These are phyloP conservation scores for Phellopilus nigrolimitatus DNA, from an alignment of 1,284 basidiomycete species.

Conservation along the genomic window DNA sequence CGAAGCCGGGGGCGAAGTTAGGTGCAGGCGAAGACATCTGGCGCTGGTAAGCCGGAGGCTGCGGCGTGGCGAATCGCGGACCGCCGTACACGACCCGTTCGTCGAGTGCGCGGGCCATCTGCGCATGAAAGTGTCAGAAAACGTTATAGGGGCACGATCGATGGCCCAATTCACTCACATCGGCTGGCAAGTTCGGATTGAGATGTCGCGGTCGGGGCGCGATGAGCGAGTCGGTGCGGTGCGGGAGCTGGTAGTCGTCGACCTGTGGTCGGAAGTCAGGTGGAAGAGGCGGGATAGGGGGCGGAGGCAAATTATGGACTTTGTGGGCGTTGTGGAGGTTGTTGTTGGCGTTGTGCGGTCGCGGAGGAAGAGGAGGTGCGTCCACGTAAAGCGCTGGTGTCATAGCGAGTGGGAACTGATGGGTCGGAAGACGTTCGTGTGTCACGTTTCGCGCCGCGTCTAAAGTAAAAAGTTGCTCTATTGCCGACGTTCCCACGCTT, in stretches of 20 bases:
- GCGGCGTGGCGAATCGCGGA: constrained; percentile 12
- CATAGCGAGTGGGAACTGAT: too few species aligned
- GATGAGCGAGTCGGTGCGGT: constrained; percentile 53
- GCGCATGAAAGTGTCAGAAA: constrained; percentile 20
- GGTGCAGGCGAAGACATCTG: constrained; percentile 23
- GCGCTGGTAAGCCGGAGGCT: too few species aligned
- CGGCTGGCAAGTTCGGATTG: constrained; percentile 54
- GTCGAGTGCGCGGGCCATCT: constrained; percentile 65
- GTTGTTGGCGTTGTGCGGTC: constrained; percentile 9
- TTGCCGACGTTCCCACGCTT: too few species aligned
- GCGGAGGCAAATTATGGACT: constrained; percentile 19
- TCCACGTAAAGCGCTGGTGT: too few species aligned
- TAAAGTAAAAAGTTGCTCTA: too few species aligned
- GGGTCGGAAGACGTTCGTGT: too few species aligned
- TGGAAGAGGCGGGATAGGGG: constrained; percentile 42
- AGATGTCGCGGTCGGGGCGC: constrained; percentile 65
- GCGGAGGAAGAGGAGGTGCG: constrained; percentile 2
- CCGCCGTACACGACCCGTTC: constrained; percentile 31
- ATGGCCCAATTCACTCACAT: constrained; percentile 39
- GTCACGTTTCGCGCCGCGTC: too few species aligned
- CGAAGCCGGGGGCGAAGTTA: constrained; percentile 22
- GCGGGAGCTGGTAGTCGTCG: constrained; percentile 32
- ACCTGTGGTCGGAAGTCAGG: constrained; percentile 25
- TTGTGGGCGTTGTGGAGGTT: too few species aligned
- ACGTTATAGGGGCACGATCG: too few species aligned